phyloP scores from a whole-genome alignment of 495 filamentous ascomycete species.

The Penicillium simplicissimum region DNA sequence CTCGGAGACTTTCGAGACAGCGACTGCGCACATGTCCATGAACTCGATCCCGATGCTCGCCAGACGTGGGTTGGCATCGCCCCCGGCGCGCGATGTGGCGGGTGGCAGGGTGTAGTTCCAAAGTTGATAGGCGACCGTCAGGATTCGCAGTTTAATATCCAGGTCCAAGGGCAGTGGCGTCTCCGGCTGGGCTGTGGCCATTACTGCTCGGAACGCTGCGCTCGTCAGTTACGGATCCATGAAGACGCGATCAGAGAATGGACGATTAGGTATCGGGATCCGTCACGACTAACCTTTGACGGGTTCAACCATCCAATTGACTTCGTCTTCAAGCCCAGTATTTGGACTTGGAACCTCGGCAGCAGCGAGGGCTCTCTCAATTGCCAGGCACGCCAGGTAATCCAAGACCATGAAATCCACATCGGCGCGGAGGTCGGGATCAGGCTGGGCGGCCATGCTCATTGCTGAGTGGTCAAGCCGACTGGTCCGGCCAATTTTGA shows the following conservation, averaged over 20 bases:
- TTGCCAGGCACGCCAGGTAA: slow-evolving; percentile 51
- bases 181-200: neutral
- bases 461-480: neutral
- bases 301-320: slow-evolving; percentile 26
- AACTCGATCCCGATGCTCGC: slow-evolving; percentile 47
- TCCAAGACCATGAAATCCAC: slow-evolving; percentile 57
- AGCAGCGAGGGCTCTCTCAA: slow-evolving; percentile 30
- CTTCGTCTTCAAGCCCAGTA: slow-evolving; percentile 10
- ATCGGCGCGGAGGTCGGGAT: slow-evolving; percentile 33
- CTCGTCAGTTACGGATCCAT: neutral
- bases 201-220: neutral
- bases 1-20: slow-evolving; percentile 23
- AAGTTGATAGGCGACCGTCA: slow-evolving; percentile 23
- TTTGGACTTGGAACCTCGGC: slow-evolving; percentile 3
- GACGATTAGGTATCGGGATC: too few species aligned
- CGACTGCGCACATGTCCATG: slow-evolving; percentile 47
- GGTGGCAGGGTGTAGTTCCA: slow-evolving; percentile 9
- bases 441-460: slow-evolving; percentile 8
- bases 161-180: slow-evolving; percentile 26
- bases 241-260: neutral
- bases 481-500: neutral
- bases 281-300: slow-evolving; percentile 24
- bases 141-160: slow-evolving; percentile 29
- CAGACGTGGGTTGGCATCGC: slow-evolving; percentile 25
- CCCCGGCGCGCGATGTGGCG: neutral